Conservation (phyloP, 805 yeast genomes). For the Hanseniaspora singularis region DNA sequence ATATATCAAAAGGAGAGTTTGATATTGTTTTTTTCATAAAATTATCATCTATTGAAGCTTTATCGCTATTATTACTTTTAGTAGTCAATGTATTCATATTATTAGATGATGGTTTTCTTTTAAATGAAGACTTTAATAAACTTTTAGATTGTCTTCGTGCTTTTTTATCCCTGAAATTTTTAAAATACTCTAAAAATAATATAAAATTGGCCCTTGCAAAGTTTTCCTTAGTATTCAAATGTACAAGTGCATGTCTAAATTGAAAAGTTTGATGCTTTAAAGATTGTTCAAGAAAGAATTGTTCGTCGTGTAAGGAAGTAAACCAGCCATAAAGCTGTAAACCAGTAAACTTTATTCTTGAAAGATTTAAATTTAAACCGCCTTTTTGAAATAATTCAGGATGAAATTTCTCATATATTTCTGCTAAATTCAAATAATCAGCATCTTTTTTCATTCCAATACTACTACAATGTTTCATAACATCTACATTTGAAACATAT, state of each 20-base stretch:
- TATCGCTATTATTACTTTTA: too few relatives aligned
- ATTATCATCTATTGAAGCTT: too few relatives aligned
- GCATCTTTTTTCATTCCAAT: neutral
- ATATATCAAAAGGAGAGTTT: neutral
- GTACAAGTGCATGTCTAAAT: neutral
- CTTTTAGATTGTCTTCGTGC: neutral
- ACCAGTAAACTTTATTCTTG: conserved; percentile 3
- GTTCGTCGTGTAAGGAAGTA: conserved; percentile 6
- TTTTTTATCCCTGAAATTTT: neutral
- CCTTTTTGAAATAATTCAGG: conserved; percentile 7
- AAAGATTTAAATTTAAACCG: neutral
- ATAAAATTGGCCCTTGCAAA: conserved; percentile 8
- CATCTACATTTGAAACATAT: neutral
- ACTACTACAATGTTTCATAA: neutral
- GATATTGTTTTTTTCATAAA: neutral
- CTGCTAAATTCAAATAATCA: neutral
- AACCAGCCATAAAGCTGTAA: conserved; percentile 13
- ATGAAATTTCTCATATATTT: conserved; percentile 8
- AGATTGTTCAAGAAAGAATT: neutral
- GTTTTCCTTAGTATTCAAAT: conserved; percentile 6
- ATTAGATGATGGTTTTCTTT: neutral
- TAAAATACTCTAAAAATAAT: conserved; percentile 2
- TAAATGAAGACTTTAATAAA: neutral
- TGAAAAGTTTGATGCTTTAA: conserved; percentile 2
- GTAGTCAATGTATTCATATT: neutral